These are phyloP conservation scores for Tulasnella sp. DNA, from an alignment of 768 basidiomycete species.

Conservation along the genomic window DNA sequence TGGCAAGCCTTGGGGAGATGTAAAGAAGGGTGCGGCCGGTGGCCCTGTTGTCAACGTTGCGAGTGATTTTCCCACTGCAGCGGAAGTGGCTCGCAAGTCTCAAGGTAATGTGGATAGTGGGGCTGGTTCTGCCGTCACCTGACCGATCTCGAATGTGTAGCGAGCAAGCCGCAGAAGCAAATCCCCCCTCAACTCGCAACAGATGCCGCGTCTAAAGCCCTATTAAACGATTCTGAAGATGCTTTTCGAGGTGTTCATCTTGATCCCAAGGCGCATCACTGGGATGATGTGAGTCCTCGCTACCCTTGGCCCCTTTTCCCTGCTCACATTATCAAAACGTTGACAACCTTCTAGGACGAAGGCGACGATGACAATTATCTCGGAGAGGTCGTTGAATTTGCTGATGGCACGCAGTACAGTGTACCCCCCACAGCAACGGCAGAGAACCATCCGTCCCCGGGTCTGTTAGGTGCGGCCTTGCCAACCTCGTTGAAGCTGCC, in stretches of 20 bases:
- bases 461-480: neutral
- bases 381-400: conserved; percentile 88
- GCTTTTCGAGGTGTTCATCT: conserved; percentile 91
- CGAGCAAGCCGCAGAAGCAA: neutral
- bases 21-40: conserved; percentile 25
- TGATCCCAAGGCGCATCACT: conserved; percentile 89
- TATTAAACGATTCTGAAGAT: conserved; percentile 51
- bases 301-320: neutral
- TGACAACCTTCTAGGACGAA: conserved; percentile 52
- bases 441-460: neutral
- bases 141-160: neutral
- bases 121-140: neutral
- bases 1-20: conserved; percentile 53
- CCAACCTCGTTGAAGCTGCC: neutral
- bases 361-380: conserved; percentile 83
- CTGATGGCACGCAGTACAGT: conserved; percentile 87
- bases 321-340: conserved; percentile 28
- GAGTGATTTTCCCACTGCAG: conserved; percentile 91
- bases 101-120: neutral
- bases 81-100: conserved; percentile 55
- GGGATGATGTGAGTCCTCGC: conserved; percentile 77
- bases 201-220: conserved; percentile 26
- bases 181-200: neutral
- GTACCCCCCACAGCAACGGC: conserved; percentile 42
- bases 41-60: neutral